Evolutionary conservation across 106 monocot species (phyloP).

Genomic region (Allium sativum): DNA sequence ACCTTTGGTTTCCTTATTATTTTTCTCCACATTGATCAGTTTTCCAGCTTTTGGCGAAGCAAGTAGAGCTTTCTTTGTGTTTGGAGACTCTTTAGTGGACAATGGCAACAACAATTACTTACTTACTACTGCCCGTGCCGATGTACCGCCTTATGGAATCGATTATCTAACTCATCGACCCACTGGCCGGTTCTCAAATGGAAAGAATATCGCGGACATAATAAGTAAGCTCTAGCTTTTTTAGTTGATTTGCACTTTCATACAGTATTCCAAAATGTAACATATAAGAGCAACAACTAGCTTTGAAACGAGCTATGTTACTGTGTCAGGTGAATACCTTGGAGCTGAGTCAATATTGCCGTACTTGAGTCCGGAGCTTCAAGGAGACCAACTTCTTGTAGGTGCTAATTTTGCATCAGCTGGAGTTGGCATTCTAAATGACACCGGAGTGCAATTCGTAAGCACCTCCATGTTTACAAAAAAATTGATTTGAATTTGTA

Average conservation of each 20-base stretch:
- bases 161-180: slow-evolving; percentile 63
- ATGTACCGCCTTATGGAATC: slow-evolving; percentile 69
- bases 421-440: slow-evolving; percentile 46
- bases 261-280: no score
- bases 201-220: slow-evolving; percentile 79
- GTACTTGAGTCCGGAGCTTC: slow-evolving; percentile 22
- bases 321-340: slow-evolving; percentile 37
- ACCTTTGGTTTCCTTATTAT: neutral
- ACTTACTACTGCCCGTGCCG: slow-evolving; percentile 69
- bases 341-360: slow-evolving; percentile 31
- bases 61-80: slow-evolving; percentile 69
- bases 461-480: neutral
- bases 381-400: slow-evolving; percentile 16
- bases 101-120: slow-evolving; percentile 92
- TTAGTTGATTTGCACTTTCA: no score
- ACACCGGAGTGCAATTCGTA: slow-evolving; percentile 46
- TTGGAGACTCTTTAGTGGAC: slow-evolving; percentile 85
- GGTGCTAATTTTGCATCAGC: slow-evolving; percentile 45
- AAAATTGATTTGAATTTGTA: neutral
- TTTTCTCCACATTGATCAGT: neutral
- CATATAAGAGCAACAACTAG: no score
- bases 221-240: slow-evolving; percentile 28
- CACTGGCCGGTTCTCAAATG: slow-evolving; percentile 85
- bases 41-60: slow-evolving; percentile 1
- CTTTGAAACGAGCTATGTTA: neutral